Evolutionary conservation across 148 eudicot species (phyloP).

Genomic region (Vaccinium macrocarpon): DNA sequence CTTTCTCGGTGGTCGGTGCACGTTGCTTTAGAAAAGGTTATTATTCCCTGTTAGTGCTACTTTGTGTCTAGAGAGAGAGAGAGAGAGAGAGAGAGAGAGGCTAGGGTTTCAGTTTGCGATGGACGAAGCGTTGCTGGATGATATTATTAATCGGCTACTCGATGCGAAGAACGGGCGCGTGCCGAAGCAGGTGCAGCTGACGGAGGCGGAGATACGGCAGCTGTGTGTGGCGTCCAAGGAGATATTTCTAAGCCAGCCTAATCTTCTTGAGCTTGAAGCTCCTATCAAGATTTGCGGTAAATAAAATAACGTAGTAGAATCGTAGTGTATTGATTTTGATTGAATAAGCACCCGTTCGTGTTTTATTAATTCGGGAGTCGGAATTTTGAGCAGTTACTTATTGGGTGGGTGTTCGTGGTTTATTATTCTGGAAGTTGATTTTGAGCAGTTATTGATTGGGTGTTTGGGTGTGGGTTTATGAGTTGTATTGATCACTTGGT

Average conservation of each 20-base stretch:
- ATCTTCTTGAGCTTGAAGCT: conserved; percentile 87
- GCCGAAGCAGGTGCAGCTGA: conserved; percentile 58
- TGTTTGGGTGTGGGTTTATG: background rate
- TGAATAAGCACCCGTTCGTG: background rate
- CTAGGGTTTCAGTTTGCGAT: conserved; percentile 28
- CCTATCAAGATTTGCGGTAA: conserved; percentile 89
- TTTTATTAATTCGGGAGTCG: background rate
- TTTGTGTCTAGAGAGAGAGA: background rate
- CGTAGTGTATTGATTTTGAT: background rate
- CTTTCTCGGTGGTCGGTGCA: background rate
- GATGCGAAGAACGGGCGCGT: conserved; percentile 57
- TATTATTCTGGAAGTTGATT: background rate
- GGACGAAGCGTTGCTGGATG: conserved; percentile 59
- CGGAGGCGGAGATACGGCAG: conserved; percentile 63
- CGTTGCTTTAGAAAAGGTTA: background rate
- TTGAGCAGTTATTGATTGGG: background rate
- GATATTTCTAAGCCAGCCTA: conserved; percentile 70
- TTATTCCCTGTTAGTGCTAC: background rate
- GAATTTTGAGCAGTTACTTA: background rate
- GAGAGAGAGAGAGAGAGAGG: background rate
- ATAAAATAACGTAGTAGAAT: background rate
- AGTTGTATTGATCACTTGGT: background rate
- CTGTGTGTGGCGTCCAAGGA: conserved; percentile 64
- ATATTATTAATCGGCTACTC: conserved; percentile 50
- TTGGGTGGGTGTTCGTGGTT: background rate